These are phyloP conservation scores for Rhizopogon rudus DNA, from an alignment of 768 basidiomycete species.

Conservation along the genomic window DNA sequence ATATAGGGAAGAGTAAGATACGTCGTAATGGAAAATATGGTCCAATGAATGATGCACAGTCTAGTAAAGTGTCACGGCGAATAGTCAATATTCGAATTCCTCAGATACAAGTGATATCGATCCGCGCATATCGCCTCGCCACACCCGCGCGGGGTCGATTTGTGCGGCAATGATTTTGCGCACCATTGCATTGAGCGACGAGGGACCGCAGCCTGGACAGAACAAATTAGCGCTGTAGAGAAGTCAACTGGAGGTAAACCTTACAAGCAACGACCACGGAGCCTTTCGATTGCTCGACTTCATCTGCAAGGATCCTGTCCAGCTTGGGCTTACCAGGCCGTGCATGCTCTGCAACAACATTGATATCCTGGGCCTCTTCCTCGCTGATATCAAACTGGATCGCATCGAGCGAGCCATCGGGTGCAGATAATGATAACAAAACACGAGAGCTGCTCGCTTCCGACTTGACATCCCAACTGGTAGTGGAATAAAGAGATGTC, in stretches of 20 bases:
- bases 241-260: constrained; percentile 23
- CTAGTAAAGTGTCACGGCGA: background rate
- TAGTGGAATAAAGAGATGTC: background rate
- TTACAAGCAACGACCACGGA: constrained; percentile 65
- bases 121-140: constrained; percentile 53
- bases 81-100: constrained; percentile 55
- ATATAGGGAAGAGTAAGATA: background rate
- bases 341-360: constrained; percentile 55
- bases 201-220: constrained; percentile 65
- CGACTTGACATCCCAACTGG: constrained; percentile 3
- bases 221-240: background rate
- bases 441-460: constrained; percentile 2
- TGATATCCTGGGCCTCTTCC: constrained; percentile 55
- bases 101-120: constrained; percentile 60
- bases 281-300: constrained; percentile 51
- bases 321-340: constrained; percentile 65
- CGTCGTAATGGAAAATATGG: background rate
- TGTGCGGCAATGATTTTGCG: constrained; percentile 58
- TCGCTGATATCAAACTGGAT: constrained; percentile 46
- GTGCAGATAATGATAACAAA: background rate
- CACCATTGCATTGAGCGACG: constrained; percentile 62
- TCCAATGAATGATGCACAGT: background rate
- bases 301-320: constrained; percentile 57
- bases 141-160: constrained; percentile 50
- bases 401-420: background rate